Conservation (phyloP, 2,329 filamentous ascomycete species). For the Pseudopithomyces maydicus region DNA sequence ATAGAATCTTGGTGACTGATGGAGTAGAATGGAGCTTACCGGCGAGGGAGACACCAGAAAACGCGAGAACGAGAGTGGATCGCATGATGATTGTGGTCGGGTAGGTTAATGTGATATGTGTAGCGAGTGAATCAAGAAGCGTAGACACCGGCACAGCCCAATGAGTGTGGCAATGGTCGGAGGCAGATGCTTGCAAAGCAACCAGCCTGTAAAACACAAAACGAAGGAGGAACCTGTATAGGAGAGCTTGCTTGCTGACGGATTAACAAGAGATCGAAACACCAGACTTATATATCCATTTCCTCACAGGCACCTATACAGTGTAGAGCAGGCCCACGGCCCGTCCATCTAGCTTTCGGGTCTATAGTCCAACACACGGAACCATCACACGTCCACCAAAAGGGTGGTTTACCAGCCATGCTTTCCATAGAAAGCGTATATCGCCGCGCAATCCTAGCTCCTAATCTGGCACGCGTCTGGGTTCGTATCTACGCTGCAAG, state of each 20-base stretch:
- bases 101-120: neutral
- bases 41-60: conserved; percentile 27
- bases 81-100: conserved; percentile 22
- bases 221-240: conserved; percentile 2
- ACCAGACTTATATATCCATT: neutral
- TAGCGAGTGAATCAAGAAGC: conserved; percentile 1
- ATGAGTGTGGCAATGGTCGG: conserved; percentile 15
- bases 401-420: neutral
- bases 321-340: neutral
- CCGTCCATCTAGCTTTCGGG: neutral
- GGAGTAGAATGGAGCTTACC: conserved; percentile 8
- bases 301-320: neutral
- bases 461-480: neutral
- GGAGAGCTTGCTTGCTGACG: neutral
- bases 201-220: conserved; percentile 3
- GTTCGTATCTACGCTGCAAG: neutral
- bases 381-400: neutral
- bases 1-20: neutral
- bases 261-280: neutral
- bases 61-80: conserved; percentile 25
- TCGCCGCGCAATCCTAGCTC: neutral
- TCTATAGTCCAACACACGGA: neutral
- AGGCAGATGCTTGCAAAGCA: conserved; percentile 9
- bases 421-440: neutral
- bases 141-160: conserved; percentile 19